phyloP scores from a whole-genome alignment of 805 yeast genomes.

The Candida pseudoglaebosa region DNA sequence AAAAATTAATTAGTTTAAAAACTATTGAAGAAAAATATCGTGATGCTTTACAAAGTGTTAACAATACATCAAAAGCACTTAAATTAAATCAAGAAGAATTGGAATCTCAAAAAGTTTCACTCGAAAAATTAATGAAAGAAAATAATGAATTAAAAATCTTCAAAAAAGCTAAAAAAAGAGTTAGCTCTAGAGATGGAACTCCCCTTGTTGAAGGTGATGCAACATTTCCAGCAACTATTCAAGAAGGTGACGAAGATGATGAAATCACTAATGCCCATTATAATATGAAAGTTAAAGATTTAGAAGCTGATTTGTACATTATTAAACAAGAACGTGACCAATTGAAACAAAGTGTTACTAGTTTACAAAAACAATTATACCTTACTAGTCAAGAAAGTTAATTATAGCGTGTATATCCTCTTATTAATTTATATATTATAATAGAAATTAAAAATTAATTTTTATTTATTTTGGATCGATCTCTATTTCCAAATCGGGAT shows the following conservation, averaged over 20 bases:
- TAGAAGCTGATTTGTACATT: slow-evolving; percentile 80
- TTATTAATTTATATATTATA: not conserved
- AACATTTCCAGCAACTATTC: slow-evolving; percentile 12
- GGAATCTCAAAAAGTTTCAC: slow-evolving; percentile 51
- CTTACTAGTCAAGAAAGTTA: slow-evolving; percentile 13
- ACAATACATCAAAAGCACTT: slow-evolving; percentile 72
- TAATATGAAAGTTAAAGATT: slow-evolving; percentile 71
- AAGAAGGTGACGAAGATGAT: slow-evolving; percentile 24
- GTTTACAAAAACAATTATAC: slow-evolving; percentile 55
- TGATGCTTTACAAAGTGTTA: slow-evolving; percentile 66
- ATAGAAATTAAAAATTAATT: too few species aligned
- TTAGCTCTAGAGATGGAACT: slow-evolving; percentile 24
- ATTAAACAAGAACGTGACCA: slow-evolving; percentile 82
- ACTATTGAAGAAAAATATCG: slow-evolving; percentile 62
- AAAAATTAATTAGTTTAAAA: slow-evolving; percentile 26
- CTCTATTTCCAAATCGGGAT: too few species aligned
- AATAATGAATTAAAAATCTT: slow-evolving; percentile 62
- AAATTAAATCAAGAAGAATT: slow-evolving; percentile 70
- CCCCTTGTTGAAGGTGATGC: slow-evolving; percentile 21
- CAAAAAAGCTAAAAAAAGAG: slow-evolving; percentile 39
- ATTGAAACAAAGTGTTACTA: slow-evolving; percentile 56
- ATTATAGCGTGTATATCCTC: not conserved
- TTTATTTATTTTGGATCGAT: too few species aligned
- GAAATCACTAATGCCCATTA: slow-evolving; percentile 50
- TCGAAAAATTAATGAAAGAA: slow-evolving; percentile 57